Evolutionary conservation across 2,329 filamentous ascomycete species (phyloP).

Genomic region (Aspergillus brunneoviolaceus): DNA sequence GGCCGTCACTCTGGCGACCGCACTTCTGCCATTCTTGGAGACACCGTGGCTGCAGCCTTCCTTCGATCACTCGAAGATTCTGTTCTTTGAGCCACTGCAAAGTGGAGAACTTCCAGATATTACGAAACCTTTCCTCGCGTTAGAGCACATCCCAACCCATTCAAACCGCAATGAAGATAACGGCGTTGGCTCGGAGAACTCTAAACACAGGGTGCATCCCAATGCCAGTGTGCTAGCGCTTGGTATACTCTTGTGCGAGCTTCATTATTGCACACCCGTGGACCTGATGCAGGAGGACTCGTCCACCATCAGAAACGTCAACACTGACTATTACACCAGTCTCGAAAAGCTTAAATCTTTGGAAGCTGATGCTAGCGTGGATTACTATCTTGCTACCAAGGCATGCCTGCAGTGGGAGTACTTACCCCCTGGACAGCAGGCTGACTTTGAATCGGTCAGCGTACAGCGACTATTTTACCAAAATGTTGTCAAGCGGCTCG

Average conservation of each 20-base stretch:
- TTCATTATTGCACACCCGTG: conserved; percentile 30
- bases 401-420: conserved; percentile 27
- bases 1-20: conserved; percentile 13
- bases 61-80: conserved; percentile 17
- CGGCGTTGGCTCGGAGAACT: conserved; percentile 15
- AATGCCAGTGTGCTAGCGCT: conserved; percentile 25
- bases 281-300: conserved; percentile 22
- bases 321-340: conserved; percentile 26
- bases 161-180: conserved; percentile 12
- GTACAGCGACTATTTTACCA: conserved; percentile 31
- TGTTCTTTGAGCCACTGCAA: conserved; percentile 14
- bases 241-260: conserved; percentile 30
- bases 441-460: conserved; percentile 23
- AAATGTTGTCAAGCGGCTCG: conserved; percentile 30
- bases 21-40: conserved; percentile 15
- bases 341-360: conserved; percentile 25
- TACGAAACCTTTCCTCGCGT: conserved; percentile 14
- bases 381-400: conserved; percentile 30
- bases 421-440: conserved; percentile 17
- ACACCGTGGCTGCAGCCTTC: conserved; percentile 15
- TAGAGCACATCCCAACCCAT: conserved; percentile 13
- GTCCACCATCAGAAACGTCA: conserved; percentile 21
- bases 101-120: conserved; percentile 14
- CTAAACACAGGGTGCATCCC: conserved; percentile 28
- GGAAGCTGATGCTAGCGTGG: conserved; percentile 24